These are phyloP conservation scores for Teratosphaeria gauchensis DNA, from an alignment of 2,329 filamentous ascomycete genomes.

Conservation along the genomic window DNA sequence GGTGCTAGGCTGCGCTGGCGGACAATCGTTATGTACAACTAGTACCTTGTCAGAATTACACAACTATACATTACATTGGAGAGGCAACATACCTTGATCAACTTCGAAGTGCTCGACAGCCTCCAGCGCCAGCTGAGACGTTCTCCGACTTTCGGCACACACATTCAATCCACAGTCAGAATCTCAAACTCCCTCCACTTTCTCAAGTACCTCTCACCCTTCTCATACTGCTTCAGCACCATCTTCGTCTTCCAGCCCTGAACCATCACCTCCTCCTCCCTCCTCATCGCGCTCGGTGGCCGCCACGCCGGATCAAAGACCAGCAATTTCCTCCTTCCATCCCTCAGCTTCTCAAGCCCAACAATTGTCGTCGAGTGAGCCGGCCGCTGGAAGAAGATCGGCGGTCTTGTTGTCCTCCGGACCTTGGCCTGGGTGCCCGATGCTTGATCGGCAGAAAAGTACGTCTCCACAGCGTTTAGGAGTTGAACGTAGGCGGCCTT, in stretches of 20 bases:
- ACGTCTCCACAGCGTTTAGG: constrained; percentile 56
- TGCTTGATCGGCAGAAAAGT: constrained; percentile 47
- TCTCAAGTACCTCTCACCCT: constrained; percentile 56
- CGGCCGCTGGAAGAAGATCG: constrained; percentile 83
- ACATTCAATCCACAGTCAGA: constrained; percentile 6
- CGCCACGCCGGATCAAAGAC: constrained; percentile 82
- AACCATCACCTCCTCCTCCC: constrained; percentile 36
- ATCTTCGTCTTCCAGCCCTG: constrained; percentile 26
- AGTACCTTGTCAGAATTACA: too few relatives aligned
- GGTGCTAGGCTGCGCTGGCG: background rate
- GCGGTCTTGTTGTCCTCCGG: constrained; percentile 58
- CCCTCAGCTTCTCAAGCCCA: constrained; percentile 61
- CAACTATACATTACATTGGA: too few relatives aligned
- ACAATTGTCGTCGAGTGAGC: constrained; percentile 86
- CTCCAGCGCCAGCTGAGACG: too few relatives aligned
- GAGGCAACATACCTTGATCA: too few relatives aligned
- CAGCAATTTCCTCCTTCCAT: constrained; percentile 60
- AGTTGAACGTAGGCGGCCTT: constrained; percentile 47
- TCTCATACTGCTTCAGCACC: constrained; percentile 58
- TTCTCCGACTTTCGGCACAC: background rate
- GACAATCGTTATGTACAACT: too few relatives aligned
- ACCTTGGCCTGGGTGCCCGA: constrained; percentile 41
- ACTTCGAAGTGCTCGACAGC: too few relatives aligned
- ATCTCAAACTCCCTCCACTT: constrained; percentile 70
- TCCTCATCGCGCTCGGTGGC: constrained; percentile 50